phyloP scores from a whole-genome alignment of 202 grass and related monocot genomes.

The Panicum hallii region DNA sequence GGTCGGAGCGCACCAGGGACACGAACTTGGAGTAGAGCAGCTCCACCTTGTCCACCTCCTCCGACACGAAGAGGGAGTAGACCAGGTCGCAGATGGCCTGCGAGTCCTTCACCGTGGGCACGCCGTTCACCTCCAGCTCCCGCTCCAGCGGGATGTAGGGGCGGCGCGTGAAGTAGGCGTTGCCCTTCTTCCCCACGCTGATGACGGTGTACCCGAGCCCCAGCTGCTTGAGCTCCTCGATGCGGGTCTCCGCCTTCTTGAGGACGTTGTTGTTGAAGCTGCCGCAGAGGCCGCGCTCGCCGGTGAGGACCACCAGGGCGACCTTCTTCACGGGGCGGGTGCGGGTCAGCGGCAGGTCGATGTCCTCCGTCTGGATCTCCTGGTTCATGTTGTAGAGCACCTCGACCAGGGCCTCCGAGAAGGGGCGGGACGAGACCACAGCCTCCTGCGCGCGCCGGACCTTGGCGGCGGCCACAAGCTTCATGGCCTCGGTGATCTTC shows the following conservation, averaged over 20 bases:
- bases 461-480: constrained; percentile 94
- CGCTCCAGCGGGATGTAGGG: constrained; percentile 79
- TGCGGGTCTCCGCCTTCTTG: constrained; percentile 85
- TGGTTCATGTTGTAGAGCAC: constrained; percentile 96
- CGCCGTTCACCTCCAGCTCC: constrained; percentile 56
- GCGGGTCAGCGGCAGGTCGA: constrained; percentile 83
- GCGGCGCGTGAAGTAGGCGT: constrained; percentile 76
- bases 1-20: constrained; percentile 84
- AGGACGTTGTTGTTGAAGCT: constrained; percentile 91
- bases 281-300: constrained; percentile 90
- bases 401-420: constrained; percentile 89
- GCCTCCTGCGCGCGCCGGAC: constrained; percentile 95
- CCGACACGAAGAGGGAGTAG: constrained; percentile 93
- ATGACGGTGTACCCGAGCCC: constrained; percentile 76
- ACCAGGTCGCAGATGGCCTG: constrained; percentile 88
- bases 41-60: constrained; percentile 97
- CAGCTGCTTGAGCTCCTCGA: constrained; percentile 59
- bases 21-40: constrained; percentile 97
- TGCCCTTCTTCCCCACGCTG: constrained; percentile 95
- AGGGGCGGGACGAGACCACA: constrained; percentile 80
- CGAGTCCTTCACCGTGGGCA: constrained; percentile 88
- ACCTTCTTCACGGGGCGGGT: constrained; percentile 81
- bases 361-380: constrained; percentile 89
- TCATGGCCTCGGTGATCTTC: constrained; percentile 99
- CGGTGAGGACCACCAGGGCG: constrained; percentile 81